A percentile compares a stretch with the other conserved stretches of the same genome.
Evolutionary conservation across 2,329 filamentous ascomycete species (phyloP).

Genomic region (Ceratocystis diversiconidia): DNA sequence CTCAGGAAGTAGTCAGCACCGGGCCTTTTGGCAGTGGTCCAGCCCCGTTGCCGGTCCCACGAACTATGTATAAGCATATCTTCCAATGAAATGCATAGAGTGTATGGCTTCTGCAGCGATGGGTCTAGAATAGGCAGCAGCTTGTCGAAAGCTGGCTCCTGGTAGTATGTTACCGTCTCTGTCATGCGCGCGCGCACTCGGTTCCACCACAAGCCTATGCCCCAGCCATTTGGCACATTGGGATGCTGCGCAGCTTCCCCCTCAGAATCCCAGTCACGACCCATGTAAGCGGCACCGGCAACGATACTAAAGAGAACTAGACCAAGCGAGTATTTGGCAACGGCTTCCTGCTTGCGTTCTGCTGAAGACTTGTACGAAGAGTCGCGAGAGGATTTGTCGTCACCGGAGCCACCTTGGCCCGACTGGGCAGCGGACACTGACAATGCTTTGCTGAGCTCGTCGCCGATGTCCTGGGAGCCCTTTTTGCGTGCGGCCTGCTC

Average conservation of each 20-base stretch:
- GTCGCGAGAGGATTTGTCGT: constrained; percentile 49
- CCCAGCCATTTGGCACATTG: constrained; percentile 70
- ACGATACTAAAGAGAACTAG: constrained; percentile 42
- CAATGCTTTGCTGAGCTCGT: constrained; percentile 23
- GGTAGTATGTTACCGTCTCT: constrained; percentile 79
- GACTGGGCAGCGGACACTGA: constrained; percentile 28
- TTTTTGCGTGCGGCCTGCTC: constrained; percentile 39
- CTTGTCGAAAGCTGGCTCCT: constrained; percentile 88
- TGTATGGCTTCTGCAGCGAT: constrained; percentile 72
- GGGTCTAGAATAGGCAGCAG: constrained; percentile 73
- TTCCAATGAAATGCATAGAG: constrained; percentile 80
- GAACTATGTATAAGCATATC: constrained; percentile 90
- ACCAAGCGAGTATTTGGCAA: constrained; percentile 62
- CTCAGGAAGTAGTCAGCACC: constrained; percentile 94
- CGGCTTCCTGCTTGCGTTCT: constrained; percentile 63
- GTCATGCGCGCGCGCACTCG: constrained; percentile 61
- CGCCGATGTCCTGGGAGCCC: constrained; percentile 21
- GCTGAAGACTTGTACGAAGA: constrained; percentile 81
- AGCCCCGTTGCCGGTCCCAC: constrained; percentile 87
- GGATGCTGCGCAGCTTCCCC: constrained; percentile 56
- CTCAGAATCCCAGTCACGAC: constrained; percentile 75
- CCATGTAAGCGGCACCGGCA: constrained; percentile 56
- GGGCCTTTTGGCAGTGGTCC: constrained; percentile 86
- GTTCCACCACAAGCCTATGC: constrained; percentile 59
- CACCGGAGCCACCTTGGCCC: constrained; percentile 11